Evolutionary conservation across 1,284 basidiomycete genomes (phyloP).

Genomic region (Microbotryum silenes-acaulis): DNA sequence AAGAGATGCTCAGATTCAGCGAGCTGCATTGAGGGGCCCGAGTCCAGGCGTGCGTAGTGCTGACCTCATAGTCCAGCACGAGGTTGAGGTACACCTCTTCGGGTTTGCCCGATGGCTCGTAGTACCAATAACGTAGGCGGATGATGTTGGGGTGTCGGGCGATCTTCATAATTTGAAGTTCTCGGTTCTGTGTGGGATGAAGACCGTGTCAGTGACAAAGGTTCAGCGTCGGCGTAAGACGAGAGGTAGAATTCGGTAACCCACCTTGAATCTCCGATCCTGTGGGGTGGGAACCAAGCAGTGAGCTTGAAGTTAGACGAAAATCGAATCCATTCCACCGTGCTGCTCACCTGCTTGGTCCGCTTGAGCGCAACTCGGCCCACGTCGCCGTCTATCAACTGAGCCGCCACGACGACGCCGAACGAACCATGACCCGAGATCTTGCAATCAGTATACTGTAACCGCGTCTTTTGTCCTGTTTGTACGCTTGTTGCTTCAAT

Average conservation of each 20-base stretch:
- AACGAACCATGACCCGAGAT: conserved; percentile 18
- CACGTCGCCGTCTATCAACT: conserved; percentile 5
- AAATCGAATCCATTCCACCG: too few species aligned
- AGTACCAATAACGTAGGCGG: conserved; percentile 93
- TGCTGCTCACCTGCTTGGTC: conserved; percentile 72
- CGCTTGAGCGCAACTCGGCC: conserved; percentile 48
- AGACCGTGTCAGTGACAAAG: not conserved
- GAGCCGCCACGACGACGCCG: conserved; percentile 10
- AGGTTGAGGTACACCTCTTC: conserved; percentile 99
- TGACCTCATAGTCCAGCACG: conserved; percentile 70
- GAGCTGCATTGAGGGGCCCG: conserved; percentile 44
- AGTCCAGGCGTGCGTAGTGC: too few species aligned
- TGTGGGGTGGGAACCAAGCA: conserved; percentile 78
- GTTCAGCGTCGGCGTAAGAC: too few species aligned
- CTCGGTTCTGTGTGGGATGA: conserved; percentile 68
- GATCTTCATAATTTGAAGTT: conserved; percentile 98
- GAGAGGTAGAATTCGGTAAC: conserved; percentile 27
- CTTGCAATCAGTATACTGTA: not conserved
- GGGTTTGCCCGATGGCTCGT: conserved; percentile 90
- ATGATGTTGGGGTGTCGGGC: conserved; percentile 88
- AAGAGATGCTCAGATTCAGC: not conserved
- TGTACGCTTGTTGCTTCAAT: conserved; percentile 3
- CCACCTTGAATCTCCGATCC: conserved; percentile 98
- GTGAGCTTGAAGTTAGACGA: too few species aligned
- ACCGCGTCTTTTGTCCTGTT: conserved; percentile 3